Evolutionary conservation across 2,329 filamentous ascomycete genomes (phyloP), one percentile per base, ranked within the genome.

Genomic region (Ophiocordyceps polyrhachis-furcata): DNA sequence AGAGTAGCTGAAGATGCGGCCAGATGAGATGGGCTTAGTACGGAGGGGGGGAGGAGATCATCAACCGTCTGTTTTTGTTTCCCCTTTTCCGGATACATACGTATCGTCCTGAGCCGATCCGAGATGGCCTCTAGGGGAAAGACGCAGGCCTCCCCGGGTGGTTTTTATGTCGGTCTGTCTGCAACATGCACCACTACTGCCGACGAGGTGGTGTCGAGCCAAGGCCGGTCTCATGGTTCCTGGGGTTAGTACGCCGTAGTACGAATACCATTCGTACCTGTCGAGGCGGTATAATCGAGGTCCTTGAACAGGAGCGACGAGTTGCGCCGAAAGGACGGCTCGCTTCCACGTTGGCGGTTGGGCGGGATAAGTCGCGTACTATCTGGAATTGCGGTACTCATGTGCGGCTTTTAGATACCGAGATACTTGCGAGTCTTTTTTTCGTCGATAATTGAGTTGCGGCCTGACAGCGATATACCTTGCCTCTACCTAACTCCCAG

Each of bases 1-100:
- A 40, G 37, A 5, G n/a, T 23, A 46, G 45, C 45, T 46, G 42
- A 46, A 44, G 14, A n/a, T 38, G 42, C 40, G 44, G 31, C 17
- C 6, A 14, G 31, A 42, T 40, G 20, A 23, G 23, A 32, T 17
- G 15, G 40, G 43, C 17, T 44, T 32, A 44, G 40, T 37, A 23
- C 31, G 7, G 4, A 37, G 4, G 6, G 42, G 13, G 4, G 42
- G 4, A n/a, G 42, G 13, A 42, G 40, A 23, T 14, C 13, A 46
- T 19, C 4, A 9, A 35, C n/a, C 35, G n/a, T 19, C 4, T 2
- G 35, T 20, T 38, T 38, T 38, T n/a, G 4, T 17, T 38, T 38
- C 12, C 15, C 13, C 20, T 19, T 23, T 23, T 14, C 38, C 12
- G 4, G 32, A 4, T 17, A 15, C 12, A 13, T n/a, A 32, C 13